A percentile compares a stretch with the other conserved stretches of the same genome.
phyloP scores from a whole-genome alignment of 1,284 basidiomycete genomes.

The Pseudozyma sp. region DNA sequence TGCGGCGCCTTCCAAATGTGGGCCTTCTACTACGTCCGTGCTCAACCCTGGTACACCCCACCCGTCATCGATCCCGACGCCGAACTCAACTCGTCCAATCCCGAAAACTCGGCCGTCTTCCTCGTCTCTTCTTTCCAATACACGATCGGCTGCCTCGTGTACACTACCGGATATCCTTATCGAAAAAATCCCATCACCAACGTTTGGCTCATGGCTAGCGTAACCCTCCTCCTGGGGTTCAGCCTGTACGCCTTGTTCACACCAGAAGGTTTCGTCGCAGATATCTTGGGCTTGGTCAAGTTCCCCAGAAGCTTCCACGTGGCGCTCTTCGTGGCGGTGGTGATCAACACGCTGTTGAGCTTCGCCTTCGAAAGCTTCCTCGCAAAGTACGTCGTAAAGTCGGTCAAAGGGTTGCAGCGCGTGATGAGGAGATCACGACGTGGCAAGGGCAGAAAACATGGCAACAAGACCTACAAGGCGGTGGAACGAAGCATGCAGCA shows the following conservation, averaged over 20 bases:
- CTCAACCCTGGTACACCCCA: slow-evolving; percentile 82
- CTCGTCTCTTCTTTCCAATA: slow-evolving; percentile 98
- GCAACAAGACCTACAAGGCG: slow-evolving; percentile 55
- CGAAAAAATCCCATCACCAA: slow-evolving; percentile 95
- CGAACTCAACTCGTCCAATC: slow-evolving; percentile 88
- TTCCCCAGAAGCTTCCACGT: slow-evolving; percentile 79
- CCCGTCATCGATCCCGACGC: slow-evolving; percentile 75
- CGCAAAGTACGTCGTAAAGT: slow-evolving; percentile 40
- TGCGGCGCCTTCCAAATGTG: slow-evolving; percentile 86
- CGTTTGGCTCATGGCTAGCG: slow-evolving; percentile 62
- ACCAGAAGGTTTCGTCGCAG: slow-evolving; percentile 76
- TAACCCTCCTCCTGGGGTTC: slow-evolving; percentile 47
- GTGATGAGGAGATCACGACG: slow-evolving; percentile 16
- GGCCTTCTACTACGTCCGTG: slow-evolving; percentile 87
- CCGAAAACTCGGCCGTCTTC: slow-evolving; percentile 92
- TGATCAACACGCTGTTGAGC: slow-evolving; percentile 80
- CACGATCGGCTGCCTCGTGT: slow-evolving; percentile 93
- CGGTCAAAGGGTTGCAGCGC: slow-evolving; percentile 51
- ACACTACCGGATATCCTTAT: slow-evolving; percentile 97
- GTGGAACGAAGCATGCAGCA: slow-evolving; percentile 52
- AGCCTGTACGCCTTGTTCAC: slow-evolving; percentile 64
- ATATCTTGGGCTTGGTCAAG: slow-evolving; percentile 81
- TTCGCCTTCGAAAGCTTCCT: slow-evolving; percentile 78
- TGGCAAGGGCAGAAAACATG: slow-evolving; percentile 23
- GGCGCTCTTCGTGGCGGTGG: slow-evolving; percentile 78